A percentile compares a stretch with the other conserved stretches of the same genome.
phyloP scores from a whole-genome alignment of 2,329 filamentous ascomycete genomes.

The Ramularia collo-cygni region DNA sequence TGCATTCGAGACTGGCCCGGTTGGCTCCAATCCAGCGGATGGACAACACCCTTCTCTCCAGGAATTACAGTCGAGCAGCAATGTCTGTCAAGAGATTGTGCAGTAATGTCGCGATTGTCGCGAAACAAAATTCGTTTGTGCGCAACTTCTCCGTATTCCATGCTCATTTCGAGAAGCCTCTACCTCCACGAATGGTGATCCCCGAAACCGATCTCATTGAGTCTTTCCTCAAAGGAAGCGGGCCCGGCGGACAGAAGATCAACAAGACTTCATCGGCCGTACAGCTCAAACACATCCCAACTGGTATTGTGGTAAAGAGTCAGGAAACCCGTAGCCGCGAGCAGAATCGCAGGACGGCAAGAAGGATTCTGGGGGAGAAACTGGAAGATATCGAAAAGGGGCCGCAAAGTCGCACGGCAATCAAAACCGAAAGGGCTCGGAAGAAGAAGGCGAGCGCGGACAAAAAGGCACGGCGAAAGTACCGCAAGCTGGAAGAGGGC shows the following conservation, averaged over 20 bases:
- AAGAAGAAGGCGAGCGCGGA: conserved; percentile 67
- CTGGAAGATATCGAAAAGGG: conserved; percentile 72
- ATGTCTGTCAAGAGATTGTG: not conserved
- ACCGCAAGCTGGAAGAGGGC: conserved; percentile 53
- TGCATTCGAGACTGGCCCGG: too few relatives aligned
- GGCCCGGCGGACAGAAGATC: conserved; percentile 94
- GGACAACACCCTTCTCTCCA: too few relatives aligned
- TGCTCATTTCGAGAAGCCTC: conserved; percentile 43
- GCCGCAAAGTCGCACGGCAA: conserved; percentile 56
- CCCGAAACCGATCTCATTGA: conserved; percentile 75
- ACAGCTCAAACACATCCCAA: conserved; percentile 83
- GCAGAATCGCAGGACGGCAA: conserved; percentile 82
- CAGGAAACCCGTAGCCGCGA: conserved; percentile 82
- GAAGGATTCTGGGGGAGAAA: conserved; percentile 66
- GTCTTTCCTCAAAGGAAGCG: conserved; percentile 80
- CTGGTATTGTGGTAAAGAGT: conserved; percentile 87
- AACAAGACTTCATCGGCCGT: conserved; percentile 97
- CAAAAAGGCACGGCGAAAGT: conserved; percentile 81
- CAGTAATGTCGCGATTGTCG: not conserved
- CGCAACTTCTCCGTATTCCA: conserved; percentile 18
- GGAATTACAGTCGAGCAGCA: not conserved
- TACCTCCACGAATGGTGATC: conserved; percentile 71
- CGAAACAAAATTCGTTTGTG: not conserved
- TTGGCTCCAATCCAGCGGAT: too few relatives aligned
- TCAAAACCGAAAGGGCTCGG: conserved; percentile 57